These are phyloP conservation scores for Phaffia rhodozyma DNA, from an alignment of 1,284 basidiomycete species.

Conservation along the genomic window DNA sequence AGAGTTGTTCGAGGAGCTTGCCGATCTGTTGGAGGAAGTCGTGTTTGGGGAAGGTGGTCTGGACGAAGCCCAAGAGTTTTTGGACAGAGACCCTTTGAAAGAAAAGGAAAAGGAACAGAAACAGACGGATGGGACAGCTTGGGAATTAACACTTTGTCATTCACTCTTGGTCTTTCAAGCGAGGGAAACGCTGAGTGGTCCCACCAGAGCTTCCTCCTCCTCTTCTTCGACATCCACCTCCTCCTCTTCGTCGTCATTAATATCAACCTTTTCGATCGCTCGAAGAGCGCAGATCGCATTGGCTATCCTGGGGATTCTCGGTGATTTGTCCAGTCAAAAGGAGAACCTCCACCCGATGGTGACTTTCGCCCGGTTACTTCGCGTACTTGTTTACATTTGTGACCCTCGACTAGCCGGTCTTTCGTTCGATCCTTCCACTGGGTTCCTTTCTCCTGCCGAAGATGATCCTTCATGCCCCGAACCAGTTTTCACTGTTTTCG, in stretches of 20 bases:
- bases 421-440: conserved; percentile 20
- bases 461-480: conserved; percentile 29
- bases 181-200: neutral
- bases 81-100: neutral
- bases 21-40: conserved; percentile 74
- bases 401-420: conserved; percentile 39
- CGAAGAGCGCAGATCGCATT: conserved; percentile 50
- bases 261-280: neutral
- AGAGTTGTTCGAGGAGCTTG: conserved; percentile 73
- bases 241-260: neutral
- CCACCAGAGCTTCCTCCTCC: neutral
- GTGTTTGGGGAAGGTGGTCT: conserved; percentile 51
- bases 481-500: conserved; percentile 50
- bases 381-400: conserved; percentile 55
- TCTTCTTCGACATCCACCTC: neutral
- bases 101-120: neutral
- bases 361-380: conserved; percentile 51
- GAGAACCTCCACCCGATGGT: conserved; percentile 64
- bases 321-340: conserved; percentile 63
- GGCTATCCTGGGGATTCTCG: conserved; percentile 64
- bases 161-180: neutral
- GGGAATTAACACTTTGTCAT: neutral
- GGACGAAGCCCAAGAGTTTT: conserved; percentile 19
- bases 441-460: conserved; percentile 30
- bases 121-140: neutral